Percentiles rank a stretch among this genome's conserved stretches.
Evolutionary conservation across 108 stramenopile genomes (phyloP).

Genomic region (Cyclostephanos invisitatus): DNA sequence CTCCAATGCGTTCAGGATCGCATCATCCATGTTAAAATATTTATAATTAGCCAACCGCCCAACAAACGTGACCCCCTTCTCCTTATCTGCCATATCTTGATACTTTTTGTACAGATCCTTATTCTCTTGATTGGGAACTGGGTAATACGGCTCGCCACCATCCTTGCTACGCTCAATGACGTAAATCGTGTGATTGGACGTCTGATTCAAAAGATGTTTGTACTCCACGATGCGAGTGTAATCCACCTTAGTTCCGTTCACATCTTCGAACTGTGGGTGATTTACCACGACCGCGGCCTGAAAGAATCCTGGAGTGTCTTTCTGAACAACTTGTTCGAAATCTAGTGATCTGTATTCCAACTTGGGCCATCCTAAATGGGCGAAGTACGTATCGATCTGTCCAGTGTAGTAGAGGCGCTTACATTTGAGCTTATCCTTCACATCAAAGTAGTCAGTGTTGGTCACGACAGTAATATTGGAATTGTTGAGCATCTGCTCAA

Average conservation of each 20-base stretch:
- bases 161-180: constrained; percentile 64
- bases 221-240: constrained; percentile 68
- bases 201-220: constrained; percentile 80
- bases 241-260: constrained; percentile 40
- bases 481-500: constrained; percentile 65
- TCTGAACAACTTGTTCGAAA: constrained; percentile 68
- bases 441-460: constrained; percentile 71
- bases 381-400: constrained; percentile 82
- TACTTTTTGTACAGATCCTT: constrained; percentile 66
- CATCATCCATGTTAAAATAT: constrained; percentile 91
- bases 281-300: constrained; percentile 72
- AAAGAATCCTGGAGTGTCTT: constrained; percentile 44
- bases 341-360: constrained; percentile 79
- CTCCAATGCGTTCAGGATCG: constrained; percentile 81
- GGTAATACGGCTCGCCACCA: constrained; percentile 82
- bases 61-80: constrained; percentile 75
- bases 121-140: constrained; percentile 78
- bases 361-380: constrained; percentile 58
- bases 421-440: constrained; percentile 51
- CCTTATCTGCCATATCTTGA: constrained; percentile 67
- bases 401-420: constrained; percentile 70
- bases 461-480: constrained; percentile 62
- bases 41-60: constrained; percentile 88
- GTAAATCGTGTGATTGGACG: constrained; percentile 59
- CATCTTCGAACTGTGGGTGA: constrained; percentile 52